phyloP scores from a whole-genome alignment of 2,329 filamentous ascomycete species.

The Polychaeton citri region DNA sequence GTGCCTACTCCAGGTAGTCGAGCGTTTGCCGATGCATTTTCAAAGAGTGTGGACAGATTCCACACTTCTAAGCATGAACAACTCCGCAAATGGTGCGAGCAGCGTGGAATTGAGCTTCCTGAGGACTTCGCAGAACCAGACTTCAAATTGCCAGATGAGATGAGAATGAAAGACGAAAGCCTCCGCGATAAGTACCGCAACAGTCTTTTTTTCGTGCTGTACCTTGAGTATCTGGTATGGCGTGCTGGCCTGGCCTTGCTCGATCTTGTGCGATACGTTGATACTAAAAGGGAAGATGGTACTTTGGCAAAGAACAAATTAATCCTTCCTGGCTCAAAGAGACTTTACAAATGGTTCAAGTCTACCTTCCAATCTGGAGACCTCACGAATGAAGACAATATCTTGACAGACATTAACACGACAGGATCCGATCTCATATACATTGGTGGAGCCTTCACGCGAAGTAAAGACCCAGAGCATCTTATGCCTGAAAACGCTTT shows the following conservation, averaged over 20 bases:
- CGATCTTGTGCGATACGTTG: constrained; percentile 54
- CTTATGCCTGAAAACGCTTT: constrained; percentile 47
- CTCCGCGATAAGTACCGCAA: constrained; percentile 48
- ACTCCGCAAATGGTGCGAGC: constrained; percentile 31
- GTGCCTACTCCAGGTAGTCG: constrained; percentile 44
- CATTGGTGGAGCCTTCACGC: constrained; percentile 50
- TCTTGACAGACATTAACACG: constrained; percentile 43
- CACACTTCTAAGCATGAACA: constrained; percentile 48
- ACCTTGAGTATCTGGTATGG: constrained; percentile 54
- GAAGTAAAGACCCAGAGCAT: constrained; percentile 59
- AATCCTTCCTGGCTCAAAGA: constrained; percentile 49
- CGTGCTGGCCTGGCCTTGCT: constrained; percentile 47
- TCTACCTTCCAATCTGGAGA: constrained; percentile 43
- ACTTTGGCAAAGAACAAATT: constrained; percentile 48
- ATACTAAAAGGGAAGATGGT: constrained; percentile 49
- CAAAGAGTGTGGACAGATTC: constrained; percentile 43
- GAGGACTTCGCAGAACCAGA: constrained; percentile 36
- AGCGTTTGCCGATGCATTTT: constrained; percentile 42
- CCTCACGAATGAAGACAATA: constrained; percentile 26
- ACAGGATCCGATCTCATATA: constrained; percentile 43
- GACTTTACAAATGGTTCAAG: constrained; percentile 51
- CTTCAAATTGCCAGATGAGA: constrained; percentile 36
- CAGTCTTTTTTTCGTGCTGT: constrained; percentile 52
- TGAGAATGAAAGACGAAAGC: constrained; percentile 33
- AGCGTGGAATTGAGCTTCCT: constrained; percentile 34